phyloP scores from a whole-genome alignment of 805 yeast species.

The Brettanomyces sp. region DNA sequence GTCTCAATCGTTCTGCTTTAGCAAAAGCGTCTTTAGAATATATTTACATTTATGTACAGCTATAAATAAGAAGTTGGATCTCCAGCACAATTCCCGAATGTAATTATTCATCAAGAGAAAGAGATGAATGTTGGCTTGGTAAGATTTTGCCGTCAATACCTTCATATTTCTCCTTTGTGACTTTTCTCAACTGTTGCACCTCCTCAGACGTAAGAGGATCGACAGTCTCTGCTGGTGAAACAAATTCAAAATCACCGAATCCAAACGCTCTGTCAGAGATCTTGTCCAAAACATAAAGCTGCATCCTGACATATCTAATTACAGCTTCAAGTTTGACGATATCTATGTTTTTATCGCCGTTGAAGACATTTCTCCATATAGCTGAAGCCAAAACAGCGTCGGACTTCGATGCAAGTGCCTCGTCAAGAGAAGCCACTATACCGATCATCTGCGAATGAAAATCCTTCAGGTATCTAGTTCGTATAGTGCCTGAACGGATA shows the following conservation, averaged over 20 bases:
- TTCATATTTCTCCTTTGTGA: constrained; percentile 45
- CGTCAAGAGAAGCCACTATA: constrained; percentile 82
- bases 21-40: too few species aligned
- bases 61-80: too few species aligned
- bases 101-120: constrained; percentile 37
- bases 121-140: constrained; percentile 51
- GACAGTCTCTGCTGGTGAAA: constrained; percentile 73
- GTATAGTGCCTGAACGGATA: constrained; percentile 69
- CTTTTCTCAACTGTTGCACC: constrained; percentile 41
- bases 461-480: constrained; percentile 81
- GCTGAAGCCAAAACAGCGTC: constrained; percentile 75
- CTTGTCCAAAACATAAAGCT: constrained; percentile 76
- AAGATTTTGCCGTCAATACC: constrained; percentile 35
- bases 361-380: constrained; percentile 84
- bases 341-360: constrained; percentile 75
- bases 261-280: constrained; percentile 91
- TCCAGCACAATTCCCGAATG: neutral
- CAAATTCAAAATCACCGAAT: constrained; percentile 77
- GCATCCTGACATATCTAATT: constrained; percentile 85
- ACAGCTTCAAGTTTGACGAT: constrained; percentile 77
- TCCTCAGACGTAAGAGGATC: constrained; percentile 61
- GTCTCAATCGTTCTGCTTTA: too few species aligned
- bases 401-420: constrained; percentile 65
- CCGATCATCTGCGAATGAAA: constrained; percentile 89
- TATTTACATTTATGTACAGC: too few species aligned